These are phyloP conservation scores for Iris pallida DNA, from an alignment of 116 monocot genomes.

Conservation along the genomic window DNA sequence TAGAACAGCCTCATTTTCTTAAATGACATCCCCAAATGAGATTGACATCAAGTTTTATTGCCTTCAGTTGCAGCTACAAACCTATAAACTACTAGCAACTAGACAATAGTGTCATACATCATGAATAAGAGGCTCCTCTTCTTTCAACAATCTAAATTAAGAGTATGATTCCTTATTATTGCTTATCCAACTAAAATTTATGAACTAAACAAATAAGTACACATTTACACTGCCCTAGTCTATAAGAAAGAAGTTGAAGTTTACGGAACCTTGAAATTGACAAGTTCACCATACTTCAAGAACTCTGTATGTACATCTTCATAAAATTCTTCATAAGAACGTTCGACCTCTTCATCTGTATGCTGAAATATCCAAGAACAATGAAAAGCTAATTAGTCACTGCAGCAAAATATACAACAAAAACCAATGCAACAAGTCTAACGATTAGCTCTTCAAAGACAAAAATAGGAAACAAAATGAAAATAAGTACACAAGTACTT, in stretches of 20 bases:
- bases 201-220: not conserved
- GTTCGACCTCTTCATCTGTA: constrained; percentile 92
- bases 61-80: no score
- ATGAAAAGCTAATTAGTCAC: not conserved
- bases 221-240: not conserved
- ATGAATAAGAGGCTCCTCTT: not conserved
- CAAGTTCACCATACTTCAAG: constrained; percentile 93
- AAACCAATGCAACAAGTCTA: not conserved
- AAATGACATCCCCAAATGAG: no score
- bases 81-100: not conserved
- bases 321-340: constrained; percentile 94
- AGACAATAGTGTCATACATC: not conserved
- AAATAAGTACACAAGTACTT: not conserved
- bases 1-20: no score
- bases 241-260: not conserved
- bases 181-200: not conserved
- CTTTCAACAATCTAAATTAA: not conserved
- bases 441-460: not conserved
- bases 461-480: not conserved
- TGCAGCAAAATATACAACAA: not conserved
- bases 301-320: constrained; percentile 99
- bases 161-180: not conserved
- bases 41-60: no score
- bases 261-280: constrained; percentile 88
- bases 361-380: constrained; percentile 43